phyloP scores from a whole-genome alignment of 306 rosid genomes.

The Trifolium pratense region DNA sequence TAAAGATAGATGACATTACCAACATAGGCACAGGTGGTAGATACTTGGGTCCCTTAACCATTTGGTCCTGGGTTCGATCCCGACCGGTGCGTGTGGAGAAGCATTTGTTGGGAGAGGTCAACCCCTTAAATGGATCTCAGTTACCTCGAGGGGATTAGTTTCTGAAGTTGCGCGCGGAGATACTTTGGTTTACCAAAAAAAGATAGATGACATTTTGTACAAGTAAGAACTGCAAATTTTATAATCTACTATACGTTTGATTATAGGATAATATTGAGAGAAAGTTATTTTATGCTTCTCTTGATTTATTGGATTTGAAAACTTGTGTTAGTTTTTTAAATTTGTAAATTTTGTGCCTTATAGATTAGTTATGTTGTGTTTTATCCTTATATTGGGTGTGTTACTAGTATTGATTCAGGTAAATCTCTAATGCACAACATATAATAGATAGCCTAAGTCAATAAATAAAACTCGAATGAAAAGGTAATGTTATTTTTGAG shows the following conservation, averaged over 20 bases:
- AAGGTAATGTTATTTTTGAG: not conserved
- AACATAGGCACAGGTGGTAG: no score
- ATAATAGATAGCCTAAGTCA: not conserved
- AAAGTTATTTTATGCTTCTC: not conserved
- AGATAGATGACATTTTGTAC: not conserved
- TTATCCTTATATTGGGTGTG: not conserved
- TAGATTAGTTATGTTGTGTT: not conserved
- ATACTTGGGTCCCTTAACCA: no score
- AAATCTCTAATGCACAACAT: not conserved
- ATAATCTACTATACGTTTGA: not conserved
- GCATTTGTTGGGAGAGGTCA: no score
- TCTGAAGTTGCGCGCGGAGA: no score
- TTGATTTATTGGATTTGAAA: not conserved
- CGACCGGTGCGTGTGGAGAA: no score
- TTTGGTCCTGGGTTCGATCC: no score
- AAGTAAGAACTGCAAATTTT: not conserved
- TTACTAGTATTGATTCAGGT: not conserved
- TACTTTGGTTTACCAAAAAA: no score
- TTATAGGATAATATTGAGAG: not conserved
- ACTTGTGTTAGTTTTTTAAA: not conserved
- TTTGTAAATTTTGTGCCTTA: slow-evolving; percentile 1
- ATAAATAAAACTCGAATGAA: slow-evolving; percentile 2
- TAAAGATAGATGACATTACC: no score
- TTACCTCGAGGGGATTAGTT: no score
- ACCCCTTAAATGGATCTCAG: no score